phyloP scores from a whole-genome alignment of 2,329 filamentous ascomycete species.

The Dryadomyces quercus-mongolicae region DNA sequence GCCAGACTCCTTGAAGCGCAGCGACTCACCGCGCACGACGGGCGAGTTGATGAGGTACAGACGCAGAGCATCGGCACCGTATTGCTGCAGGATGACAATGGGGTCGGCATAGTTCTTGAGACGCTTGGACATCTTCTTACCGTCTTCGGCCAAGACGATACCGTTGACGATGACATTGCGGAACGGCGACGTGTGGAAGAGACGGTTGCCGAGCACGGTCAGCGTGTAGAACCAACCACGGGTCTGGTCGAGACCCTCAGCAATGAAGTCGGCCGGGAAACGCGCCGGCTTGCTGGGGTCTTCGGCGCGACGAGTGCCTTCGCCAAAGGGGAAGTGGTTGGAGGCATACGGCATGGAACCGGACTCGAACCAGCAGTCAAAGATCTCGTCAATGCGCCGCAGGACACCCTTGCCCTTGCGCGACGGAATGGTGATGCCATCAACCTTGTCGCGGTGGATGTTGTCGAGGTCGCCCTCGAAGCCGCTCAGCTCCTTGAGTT shows the following conservation, averaged over 20 bases:
- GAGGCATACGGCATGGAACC: slow-evolving; percentile 42
- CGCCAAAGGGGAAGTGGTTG: slow-evolving; percentile 54
- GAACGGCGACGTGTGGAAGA: slow-evolving; percentile 54
- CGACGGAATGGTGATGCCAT: slow-evolving; percentile 87
- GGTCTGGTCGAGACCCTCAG: slow-evolving; percentile 59
- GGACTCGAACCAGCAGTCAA: slow-evolving; percentile 44
- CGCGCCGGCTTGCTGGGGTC: slow-evolving; percentile 30
- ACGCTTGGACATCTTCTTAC: slow-evolving; percentile 98
- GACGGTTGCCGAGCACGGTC: slow-evolving; percentile 72
- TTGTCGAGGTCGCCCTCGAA: slow-evolving; percentile 73
- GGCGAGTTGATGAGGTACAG: slow-evolving; percentile 97
- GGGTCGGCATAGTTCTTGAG: slow-evolving; percentile 95
- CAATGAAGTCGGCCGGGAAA: slow-evolving; percentile 39
- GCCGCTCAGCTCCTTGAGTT: slow-evolving; percentile 78
- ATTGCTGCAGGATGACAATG: slow-evolving; percentile 67
- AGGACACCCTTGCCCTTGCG: slow-evolving; percentile 58
- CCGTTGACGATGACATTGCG: slow-evolving; percentile 55
- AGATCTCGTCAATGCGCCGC: slow-evolving; percentile 48
- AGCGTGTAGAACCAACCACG: slow-evolving; percentile 96
- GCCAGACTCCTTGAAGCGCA: slow-evolving; percentile 82
- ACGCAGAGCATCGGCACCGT: slow-evolving; percentile 83
- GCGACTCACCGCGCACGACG: slow-evolving; percentile 79
- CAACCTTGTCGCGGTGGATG: slow-evolving; percentile 84
- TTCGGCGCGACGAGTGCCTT: slow-evolving; percentile 74
- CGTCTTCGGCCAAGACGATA: slow-evolving; percentile 45